phyloP scores from a whole-genome alignment of 805 yeast species.

The Cephaloascus fragrans region DNA sequence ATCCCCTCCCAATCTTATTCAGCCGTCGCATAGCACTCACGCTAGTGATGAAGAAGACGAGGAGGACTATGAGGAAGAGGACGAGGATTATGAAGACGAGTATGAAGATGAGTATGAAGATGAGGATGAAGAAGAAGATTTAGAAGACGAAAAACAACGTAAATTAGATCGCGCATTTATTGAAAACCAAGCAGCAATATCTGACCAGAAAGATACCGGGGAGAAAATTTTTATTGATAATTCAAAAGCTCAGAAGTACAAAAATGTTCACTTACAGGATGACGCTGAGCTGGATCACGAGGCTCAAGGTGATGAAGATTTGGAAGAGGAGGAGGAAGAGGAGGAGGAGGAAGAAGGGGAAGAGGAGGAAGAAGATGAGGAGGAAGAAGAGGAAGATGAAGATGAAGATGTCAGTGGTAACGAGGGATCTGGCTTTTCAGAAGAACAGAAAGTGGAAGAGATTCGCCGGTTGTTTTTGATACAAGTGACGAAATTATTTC shows the following conservation, averaged over 20 bases:
- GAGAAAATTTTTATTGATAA: too few relatives aligned
- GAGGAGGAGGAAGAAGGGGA: slow-evolving; percentile 13
- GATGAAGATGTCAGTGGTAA: slow-evolving; percentile 30
- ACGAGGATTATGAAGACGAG: neutral
- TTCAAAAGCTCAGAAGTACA: too few relatives aligned
- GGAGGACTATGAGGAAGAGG: neutral
- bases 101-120: neutral
- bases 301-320: slow-evolving; percentile 1
- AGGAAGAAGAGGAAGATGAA: slow-evolving; percentile 28
- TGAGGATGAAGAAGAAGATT: neutral
- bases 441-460: slow-evolving; percentile 63
- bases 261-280: too few relatives aligned
- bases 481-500: slow-evolving; percentile 70
- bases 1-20: too few relatives aligned
- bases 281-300: neutral
- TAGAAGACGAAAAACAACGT: neutral
- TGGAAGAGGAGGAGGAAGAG: slow-evolving; percentile 5
- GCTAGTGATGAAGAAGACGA: neutral
- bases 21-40: too few relatives aligned
- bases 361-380: slow-evolving; percentile 24
- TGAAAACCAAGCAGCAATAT: neutral
- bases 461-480: slow-evolving; percentile 72
- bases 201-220: neutral
- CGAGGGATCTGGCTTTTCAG: slow-evolving; percentile 26
- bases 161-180: too few relatives aligned